A percentile compares a stretch with the other conserved stretches of the same genome.
These are phyloP conservation scores for Phalaenopsis hybrid DNA, from an alignment of 116 monocot genomes.

Conservation along the genomic window DNA sequence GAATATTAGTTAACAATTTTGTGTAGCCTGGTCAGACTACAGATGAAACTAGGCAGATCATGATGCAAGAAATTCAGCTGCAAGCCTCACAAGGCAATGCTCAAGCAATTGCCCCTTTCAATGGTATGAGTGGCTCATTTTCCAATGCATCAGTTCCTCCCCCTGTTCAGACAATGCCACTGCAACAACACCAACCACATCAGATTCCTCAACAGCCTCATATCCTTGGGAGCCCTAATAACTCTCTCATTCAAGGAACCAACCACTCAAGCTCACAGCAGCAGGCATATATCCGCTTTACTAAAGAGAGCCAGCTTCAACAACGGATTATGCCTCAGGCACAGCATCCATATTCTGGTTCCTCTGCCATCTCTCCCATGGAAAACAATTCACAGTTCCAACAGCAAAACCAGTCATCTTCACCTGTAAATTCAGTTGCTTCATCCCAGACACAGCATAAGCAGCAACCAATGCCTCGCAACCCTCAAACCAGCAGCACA, in stretches of 20 bases:
- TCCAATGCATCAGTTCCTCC: slow-evolving; percentile 34
- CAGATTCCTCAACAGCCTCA: slow-evolving; percentile 50
- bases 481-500: slow-evolving; percentile 22
- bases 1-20: not conserved
- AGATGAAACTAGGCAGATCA: slow-evolving; percentile 65
- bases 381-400: slow-evolving; percentile 37
- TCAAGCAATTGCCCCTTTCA: slow-evolving; percentile 38
- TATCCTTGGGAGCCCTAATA: slow-evolving; percentile 52
- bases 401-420: slow-evolving; percentile 32
- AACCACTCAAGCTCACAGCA: slow-evolving; percentile 61
- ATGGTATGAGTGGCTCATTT: slow-evolving; percentile 35
- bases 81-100: slow-evolving; percentile 57
- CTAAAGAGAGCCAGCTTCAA: slow-evolving; percentile 70
- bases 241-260: slow-evolving; percentile 50
- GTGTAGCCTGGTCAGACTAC: slow-evolving; percentile 56
- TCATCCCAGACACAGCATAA: slow-evolving; percentile 46
- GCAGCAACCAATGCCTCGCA: slow-evolving; percentile 35
- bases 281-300: slow-evolving; percentile 54
- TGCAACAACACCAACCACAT: slow-evolving; percentile 43
- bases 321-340: slow-evolving; percentile 44
- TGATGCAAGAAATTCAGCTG: slow-evolving; percentile 71
- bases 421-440: slow-evolving; percentile 23
- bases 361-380: slow-evolving; percentile 26
- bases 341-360: slow-evolving; percentile 35
- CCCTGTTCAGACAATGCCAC: slow-evolving; percentile 47